phyloP scores from a whole-genome alignment of 768 basidiomycete genomes.

The Tulasnella sp. region DNA sequence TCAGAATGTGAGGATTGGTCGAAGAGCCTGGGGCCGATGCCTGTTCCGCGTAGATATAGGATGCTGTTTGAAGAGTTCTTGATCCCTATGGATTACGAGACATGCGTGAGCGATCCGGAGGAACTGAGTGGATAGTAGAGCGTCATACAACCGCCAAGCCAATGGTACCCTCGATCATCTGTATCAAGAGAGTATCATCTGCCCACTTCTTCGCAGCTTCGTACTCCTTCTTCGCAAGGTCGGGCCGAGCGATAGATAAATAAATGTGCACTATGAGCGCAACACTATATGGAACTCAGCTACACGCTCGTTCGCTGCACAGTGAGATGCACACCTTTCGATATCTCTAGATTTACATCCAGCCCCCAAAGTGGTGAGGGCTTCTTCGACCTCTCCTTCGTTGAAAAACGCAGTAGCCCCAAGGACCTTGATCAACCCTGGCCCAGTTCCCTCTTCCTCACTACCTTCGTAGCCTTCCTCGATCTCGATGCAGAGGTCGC shows the following conservation, averaged over 20 bases:
- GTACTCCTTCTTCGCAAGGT: slow-evolving; percentile 77
- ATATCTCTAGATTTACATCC: slow-evolving; percentile 58
- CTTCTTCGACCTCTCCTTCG: slow-evolving; percentile 83
- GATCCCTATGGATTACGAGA: slow-evolving; percentile 2
- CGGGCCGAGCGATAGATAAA: slow-evolving; percentile 77
- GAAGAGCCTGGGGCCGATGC: slow-evolving; percentile 57
- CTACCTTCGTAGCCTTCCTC: slow-evolving; percentile 62
- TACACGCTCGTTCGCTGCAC: background rate
- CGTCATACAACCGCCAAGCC: slow-evolving; percentile 64
- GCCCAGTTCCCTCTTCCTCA: slow-evolving; percentile 47
- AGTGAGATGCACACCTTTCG: slow-evolving; percentile 57
- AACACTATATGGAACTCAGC: slow-evolving; percentile 37
- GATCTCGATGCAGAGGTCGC: slow-evolving; percentile 76
- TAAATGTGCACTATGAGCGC: slow-evolving; percentile 76
- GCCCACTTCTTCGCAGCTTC: slow-evolving; percentile 73
- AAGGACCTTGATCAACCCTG: slow-evolving; percentile 59
- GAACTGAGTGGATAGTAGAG: slow-evolving; percentile 13
- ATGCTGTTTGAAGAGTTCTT: slow-evolving; percentile 26
- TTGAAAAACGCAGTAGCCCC: slow-evolving; percentile 79
- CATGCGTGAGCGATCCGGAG: background rate
- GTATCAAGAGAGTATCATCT: slow-evolving; percentile 80
- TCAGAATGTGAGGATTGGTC: slow-evolving; percentile 34
- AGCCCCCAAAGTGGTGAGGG: slow-evolving; percentile 70
- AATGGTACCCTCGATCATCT: slow-evolving; percentile 77
- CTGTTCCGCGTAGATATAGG: slow-evolving; percentile 71